Base-by-base conservation (phyloP, 257 asterid genomes). In the Gynochthodes officinalis region DNA sequence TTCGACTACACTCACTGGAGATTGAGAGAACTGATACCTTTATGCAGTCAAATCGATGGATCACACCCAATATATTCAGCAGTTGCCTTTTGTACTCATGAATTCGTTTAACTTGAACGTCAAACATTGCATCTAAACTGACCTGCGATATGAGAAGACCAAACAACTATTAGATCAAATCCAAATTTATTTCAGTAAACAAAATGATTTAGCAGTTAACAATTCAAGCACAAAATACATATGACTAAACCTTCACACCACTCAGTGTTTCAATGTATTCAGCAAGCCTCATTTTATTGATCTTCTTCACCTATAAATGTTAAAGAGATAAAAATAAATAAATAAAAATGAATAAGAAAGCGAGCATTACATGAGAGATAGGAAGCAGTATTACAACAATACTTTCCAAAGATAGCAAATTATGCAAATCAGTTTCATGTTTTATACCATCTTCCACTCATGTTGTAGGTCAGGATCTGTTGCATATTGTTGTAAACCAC, bases 21-120 rank as follows among this genome's bases (percentile, higher is more conserved):
- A 42, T 58, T 15, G 4, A 35, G 35, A 62, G 52, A 32, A 61
- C 7, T 3, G 68, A 79, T 82, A 81, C 88, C 88, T 84, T 84
- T 69, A 84, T 84, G 70, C 88, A 84, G 80, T 84, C 84, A 63
- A 79, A 84, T 65, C 88, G 79, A 78, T 84, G 85, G 71, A 84
- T 80, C 72, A 84, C 80, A 37, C 88, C 88, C 54, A 81, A 55
- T 58, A 81, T 75, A 76, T 81, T 84, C 80, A 84, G 79, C 73
- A 84, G 81, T 67, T 84, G 88, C 52, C 88, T 80, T 77, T 84
- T 82, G 77, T 81, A 84, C 61, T 79, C 88, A 25, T 84, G 88
- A 71, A 84, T 84, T 55, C 88, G 82, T 78, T 84, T 84, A 53
- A 84, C 65, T 81, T 84, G 88, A 69, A 84, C 86, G 30, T 84